phyloP scores from a whole-genome alignment of 805 yeast species.

The Saccharomycopsis oosterbeekiorum region DNA sequence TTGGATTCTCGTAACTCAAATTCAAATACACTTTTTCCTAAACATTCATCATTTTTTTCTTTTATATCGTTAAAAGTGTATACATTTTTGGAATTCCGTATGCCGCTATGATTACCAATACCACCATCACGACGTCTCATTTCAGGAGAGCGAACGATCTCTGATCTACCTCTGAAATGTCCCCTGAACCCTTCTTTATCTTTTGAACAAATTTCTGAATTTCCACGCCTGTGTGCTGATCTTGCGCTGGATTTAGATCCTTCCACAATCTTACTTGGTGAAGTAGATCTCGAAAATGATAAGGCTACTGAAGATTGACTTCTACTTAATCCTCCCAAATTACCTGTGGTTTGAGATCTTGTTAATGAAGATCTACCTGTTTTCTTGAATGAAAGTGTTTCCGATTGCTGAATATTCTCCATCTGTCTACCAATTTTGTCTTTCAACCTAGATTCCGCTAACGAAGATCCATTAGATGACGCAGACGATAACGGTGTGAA shows the following conservation, averaged over 20 bases:
- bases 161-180: background rate
- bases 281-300: background rate
- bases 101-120: background rate
- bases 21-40: background rate
- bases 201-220: background rate
- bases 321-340: background rate
- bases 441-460: background rate
- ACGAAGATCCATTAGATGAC: background rate
- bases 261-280: too few relatives aligned
- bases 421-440: background rate
- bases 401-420: background rate
- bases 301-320: background rate
- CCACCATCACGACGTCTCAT: background rate
- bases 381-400: background rate
- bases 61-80: background rate
- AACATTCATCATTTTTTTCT: background rate
- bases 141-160: background rate
- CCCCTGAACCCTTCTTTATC: background rate
- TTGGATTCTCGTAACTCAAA: background rate
- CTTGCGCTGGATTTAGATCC: background rate
- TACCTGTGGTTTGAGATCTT: background rate
- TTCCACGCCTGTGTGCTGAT: background rate
- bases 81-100: background rate
- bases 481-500: background rate
- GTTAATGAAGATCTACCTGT: background rate